These are phyloP conservation scores for Pseudonitzschia pungens DNA, from an alignment of 108 stramenopile genomes.

Conservation along the genomic window DNA sequence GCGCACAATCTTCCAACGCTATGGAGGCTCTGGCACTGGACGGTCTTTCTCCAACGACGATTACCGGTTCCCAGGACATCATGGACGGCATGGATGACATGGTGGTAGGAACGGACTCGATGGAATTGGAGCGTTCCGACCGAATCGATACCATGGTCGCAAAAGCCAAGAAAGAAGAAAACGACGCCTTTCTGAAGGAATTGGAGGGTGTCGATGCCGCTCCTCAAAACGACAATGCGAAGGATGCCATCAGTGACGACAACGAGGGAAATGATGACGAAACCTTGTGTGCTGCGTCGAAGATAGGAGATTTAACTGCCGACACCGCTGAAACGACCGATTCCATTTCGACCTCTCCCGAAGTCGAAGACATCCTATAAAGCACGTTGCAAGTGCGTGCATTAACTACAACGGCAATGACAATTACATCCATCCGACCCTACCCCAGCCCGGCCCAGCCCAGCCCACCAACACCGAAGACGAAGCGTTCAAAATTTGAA, in stretches of 20 bases:
- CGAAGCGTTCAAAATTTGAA: no score
- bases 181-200: slow-evolving; percentile 4
- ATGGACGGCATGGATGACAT: not conserved
- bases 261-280: not conserved
- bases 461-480: no score
- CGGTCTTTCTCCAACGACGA: not conserved
- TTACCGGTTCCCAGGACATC: not conserved
- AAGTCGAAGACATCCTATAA: no score
- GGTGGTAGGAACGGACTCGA: not conserved
- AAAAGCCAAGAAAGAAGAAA: not conserved
- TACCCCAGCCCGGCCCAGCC: no score
- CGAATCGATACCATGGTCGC: not conserved
- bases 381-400: no score
- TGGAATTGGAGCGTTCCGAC: not conserved
- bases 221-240: not conserved
- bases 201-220: not conserved
- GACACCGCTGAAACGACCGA: slow-evolving; percentile 6
- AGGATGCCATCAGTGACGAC: not conserved
- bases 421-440: no score
- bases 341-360: no score
- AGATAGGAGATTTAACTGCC: no score
- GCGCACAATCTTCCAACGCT: not conserved
- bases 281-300: not conserved
- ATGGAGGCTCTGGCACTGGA: not conserved
- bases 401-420: no score